Conservation (phyloP, 2,329 filamentous ascomycete genomes). For the Apiospora sp. region DNA sequence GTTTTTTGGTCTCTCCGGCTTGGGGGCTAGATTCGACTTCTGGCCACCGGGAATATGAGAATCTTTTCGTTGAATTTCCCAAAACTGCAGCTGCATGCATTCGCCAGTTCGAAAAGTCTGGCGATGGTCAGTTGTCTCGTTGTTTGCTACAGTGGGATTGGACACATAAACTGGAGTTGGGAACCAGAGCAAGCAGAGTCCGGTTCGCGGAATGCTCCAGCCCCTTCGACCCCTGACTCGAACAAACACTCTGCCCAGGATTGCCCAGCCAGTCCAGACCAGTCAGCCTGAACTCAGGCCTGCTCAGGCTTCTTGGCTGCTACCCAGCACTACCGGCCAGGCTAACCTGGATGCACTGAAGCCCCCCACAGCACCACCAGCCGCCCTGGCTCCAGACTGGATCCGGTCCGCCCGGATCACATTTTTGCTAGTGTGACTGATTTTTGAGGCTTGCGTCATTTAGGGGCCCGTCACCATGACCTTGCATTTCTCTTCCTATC, state of each 20-base stretch:
- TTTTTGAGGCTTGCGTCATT: constrained; percentile 13
- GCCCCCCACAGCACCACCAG: background rate
- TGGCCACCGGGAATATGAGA: background rate
- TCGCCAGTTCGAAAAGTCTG: background rate
- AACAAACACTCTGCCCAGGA: background rate
- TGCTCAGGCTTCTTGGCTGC: background rate
- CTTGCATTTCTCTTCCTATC: background rate
- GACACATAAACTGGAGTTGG: constrained; percentile 12
- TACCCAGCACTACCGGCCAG: background rate
- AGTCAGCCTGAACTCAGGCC: background rate
- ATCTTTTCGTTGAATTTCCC: background rate
- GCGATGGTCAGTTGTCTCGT: background rate
- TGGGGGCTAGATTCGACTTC: background rate
- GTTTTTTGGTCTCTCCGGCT: background rate
- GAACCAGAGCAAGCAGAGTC: background rate
- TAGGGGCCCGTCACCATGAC: background rate
- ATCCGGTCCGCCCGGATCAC: constrained; percentile 21
- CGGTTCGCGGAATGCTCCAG: constrained; percentile 2
- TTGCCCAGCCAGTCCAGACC: background rate
- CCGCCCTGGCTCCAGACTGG: background rate
- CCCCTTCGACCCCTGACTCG: constrained; percentile 10
- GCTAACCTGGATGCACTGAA: constrained; percentile 4
- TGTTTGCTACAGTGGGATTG: background rate
- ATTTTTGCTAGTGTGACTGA: constrained; percentile 16
- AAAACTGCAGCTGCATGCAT: constrained; percentile 9